Base-by-base conservation (phyloP, 371 early-diverging fungal species). In the Chytridiales sp. region DNA sequence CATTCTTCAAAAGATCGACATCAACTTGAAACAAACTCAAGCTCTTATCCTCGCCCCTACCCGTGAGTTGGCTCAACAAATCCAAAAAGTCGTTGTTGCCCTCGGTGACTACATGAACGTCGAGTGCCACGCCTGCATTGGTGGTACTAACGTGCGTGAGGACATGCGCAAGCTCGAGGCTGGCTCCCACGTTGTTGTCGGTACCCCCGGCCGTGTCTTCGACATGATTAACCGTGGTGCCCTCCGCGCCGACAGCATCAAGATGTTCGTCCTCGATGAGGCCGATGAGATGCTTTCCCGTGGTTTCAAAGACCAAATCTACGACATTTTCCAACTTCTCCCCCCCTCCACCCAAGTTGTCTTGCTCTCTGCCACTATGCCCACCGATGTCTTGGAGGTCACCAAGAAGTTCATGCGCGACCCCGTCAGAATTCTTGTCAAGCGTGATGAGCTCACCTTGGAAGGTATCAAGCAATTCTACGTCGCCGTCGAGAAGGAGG, bases 401-500 rank as follows among this genome's bases (percentile, higher is more conserved):
- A 96, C 98, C 30, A 86, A 81, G 61, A 93, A 96, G 67, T 98
- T 99, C 70, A 98, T 99, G 91, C 86, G 87, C 39, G 92, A 98
- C 65, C 99, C 99, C 29, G 88, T 99, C 63, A 88, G 97, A 54
- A 97, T 99, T 62, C 87, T 99, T 59, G 97, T 99, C 59, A 99
- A 99, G 88, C 95, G 97, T 79, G 99, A 99, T 80, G 99, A 99
- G 77, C 85, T 99, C 78, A 99, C 99, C n/a, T 80, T 99, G 39
- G 99, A 99, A 81, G 99, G 99, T 62, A 99, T 99, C 75, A 95
- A 95, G 72, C 99, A 99, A 74, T 99, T 97, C 85, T 99, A 90
- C 79, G 91, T 99, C 15, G 89, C 93, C 40, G 92, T 99, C 9
- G 99, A 97, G 73, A 85, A 86, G 72, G 94, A 93, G 76, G 97